These are phyloP conservation scores for Lagenidium giganteum DNA, from an alignment of 352 stramenopile genomes.

Conservation along the genomic window DNA sequence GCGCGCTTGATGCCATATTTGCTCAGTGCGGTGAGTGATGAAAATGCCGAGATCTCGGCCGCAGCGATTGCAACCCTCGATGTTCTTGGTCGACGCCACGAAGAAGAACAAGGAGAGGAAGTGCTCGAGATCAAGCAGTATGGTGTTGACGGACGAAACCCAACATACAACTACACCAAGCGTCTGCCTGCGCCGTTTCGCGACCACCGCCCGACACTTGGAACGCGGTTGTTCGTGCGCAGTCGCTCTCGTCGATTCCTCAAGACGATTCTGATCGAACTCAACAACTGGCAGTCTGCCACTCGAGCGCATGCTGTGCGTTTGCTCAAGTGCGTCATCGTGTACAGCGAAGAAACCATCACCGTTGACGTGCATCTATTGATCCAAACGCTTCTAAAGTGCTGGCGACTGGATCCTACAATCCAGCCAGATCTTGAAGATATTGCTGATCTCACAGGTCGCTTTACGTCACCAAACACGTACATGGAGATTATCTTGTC, in stretches of 20 bases:
- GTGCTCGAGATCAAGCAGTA: slow-evolving; percentile 94
- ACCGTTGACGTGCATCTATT: slow-evolving; percentile 86
- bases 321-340: slow-evolving; percentile 86
- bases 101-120: slow-evolving; percentile 69
- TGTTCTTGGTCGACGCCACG: slow-evolving; percentile 46
- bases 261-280: slow-evolving; percentile 82
- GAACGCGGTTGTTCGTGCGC: slow-evolving; percentile 89
- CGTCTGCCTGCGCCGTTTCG: slow-evolving; percentile 79
- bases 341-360: slow-evolving; percentile 93
- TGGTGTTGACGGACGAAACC: slow-evolving; percentile 88
- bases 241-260: slow-evolving; percentile 88
- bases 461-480: slow-evolving; percentile 58
- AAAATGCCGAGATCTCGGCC: slow-evolving; percentile 30
- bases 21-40: slow-evolving; percentile 85
- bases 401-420: slow-evolving; percentile 31
- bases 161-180: slow-evolving; percentile 80
- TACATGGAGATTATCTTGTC: slow-evolving; percentile 64
- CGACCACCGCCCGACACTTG: slow-evolving; percentile 74
- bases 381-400: slow-evolving; percentile 56
- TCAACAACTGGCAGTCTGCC: slow-evolving; percentile 88
- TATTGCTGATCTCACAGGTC: slow-evolving; percentile 50
- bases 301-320: slow-evolving; percentile 81
- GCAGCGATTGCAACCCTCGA: slow-evolving; percentile 76
- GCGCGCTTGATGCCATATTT: slow-evolving; percentile 93
- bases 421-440: slow-evolving; percentile 18